Percentiles rank a stretch among this genome's conserved stretches.
phyloP scores from a whole-genome alignment of 2,329 filamentous ascomycete species.

The Hypoxylon rubiginosum region DNA sequence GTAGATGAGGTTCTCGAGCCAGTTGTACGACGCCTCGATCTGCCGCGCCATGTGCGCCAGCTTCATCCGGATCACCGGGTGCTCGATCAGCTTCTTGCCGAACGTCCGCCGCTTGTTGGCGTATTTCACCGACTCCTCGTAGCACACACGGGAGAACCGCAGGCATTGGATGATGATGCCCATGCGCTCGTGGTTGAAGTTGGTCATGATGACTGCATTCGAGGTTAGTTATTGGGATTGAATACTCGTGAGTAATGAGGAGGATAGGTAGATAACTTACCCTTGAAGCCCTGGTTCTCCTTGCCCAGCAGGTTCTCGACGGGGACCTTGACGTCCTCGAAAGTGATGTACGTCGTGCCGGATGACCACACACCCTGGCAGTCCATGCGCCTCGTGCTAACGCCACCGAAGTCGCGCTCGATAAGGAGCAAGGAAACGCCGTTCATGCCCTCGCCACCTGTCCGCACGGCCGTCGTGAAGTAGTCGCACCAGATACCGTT shows the following conservation, averaged over 20 bases:
- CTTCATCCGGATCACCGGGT: slow-evolving; percentile 97
- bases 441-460: slow-evolving; percentile 90
- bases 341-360: slow-evolving; percentile 97
- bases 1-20: slow-evolving; percentile 95
- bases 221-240: slow-evolving; percentile 13
- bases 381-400: slow-evolving; percentile 95
- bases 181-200: slow-evolving; percentile 99
- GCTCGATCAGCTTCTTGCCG: slow-evolving; percentile 95
- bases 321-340: slow-evolving; percentile 98
- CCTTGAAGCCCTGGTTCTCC: slow-evolving; percentile 96
- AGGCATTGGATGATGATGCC: slow-evolving; percentile 98
- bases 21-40: slow-evolving; percentile 96
- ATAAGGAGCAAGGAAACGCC: slow-evolving; percentile 92
- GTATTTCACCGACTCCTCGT: slow-evolving; percentile 96
- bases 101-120: slow-evolving; percentile 97
- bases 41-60: slow-evolving; percentile 98
- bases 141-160: slow-evolving; percentile 96
- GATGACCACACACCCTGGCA: slow-evolving; percentile 97
- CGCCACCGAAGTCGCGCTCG: slow-evolving; percentile 85
- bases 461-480: slow-evolving; percentile 96
- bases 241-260: neutral
- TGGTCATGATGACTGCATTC: slow-evolving; percentile 90
- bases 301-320: slow-evolving; percentile 99
- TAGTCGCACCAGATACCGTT: slow-evolving; percentile 98
- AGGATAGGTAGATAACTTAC: slow-evolving; percentile 54